phyloP scores from a whole-genome alignment of 805 yeast genomes.

The Wickerhamomyces strasburgensis region DNA sequence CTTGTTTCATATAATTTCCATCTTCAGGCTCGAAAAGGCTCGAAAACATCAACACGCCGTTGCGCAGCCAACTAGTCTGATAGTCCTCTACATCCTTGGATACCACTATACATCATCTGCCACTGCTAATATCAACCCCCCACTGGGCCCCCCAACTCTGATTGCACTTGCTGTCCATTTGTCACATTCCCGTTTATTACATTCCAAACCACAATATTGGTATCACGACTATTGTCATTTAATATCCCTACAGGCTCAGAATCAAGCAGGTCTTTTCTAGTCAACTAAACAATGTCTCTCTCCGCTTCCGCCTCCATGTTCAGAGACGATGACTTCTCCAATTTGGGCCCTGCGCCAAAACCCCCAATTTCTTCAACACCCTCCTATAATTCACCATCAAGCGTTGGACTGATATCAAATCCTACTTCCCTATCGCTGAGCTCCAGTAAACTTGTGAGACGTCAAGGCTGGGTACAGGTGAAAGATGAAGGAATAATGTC shows the following conservation, averaged over 20 bases:
- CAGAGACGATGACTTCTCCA: slow-evolving; percentile 42
- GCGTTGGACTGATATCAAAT: slow-evolving; percentile 27
- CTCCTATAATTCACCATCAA: slow-evolving; percentile 30
- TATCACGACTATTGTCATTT: no score
- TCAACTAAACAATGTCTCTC: slow-evolving; percentile 23
- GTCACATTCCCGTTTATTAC: background rate
- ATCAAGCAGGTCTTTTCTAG: slow-evolving; percentile 13
- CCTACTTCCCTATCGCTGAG: slow-evolving; percentile 25
- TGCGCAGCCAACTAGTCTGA: no score
- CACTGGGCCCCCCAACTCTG: no score
- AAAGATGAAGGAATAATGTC: slow-evolving; percentile 89
- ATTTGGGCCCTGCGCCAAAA: slow-evolving; percentile 52
- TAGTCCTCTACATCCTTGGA: no score
- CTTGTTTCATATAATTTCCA: no score
- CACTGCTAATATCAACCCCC: no score
- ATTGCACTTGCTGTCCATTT: background rate
- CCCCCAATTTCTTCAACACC: slow-evolving; percentile 34
- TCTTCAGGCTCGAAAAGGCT: no score
- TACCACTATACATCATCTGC: no score
- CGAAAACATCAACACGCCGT: no score
- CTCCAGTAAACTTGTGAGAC: slow-evolving; percentile 21
- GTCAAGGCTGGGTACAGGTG: slow-evolving; percentile 84
- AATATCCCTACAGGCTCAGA: no score
- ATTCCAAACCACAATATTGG: background rate
- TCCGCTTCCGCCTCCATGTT: slow-evolving; percentile 41